Evolutionary conservation across 192 early-diverging fungal species (phyloP), one percentile per base, ranked within the genome.

Genomic region (Entomortierella beljakovae): DNA sequence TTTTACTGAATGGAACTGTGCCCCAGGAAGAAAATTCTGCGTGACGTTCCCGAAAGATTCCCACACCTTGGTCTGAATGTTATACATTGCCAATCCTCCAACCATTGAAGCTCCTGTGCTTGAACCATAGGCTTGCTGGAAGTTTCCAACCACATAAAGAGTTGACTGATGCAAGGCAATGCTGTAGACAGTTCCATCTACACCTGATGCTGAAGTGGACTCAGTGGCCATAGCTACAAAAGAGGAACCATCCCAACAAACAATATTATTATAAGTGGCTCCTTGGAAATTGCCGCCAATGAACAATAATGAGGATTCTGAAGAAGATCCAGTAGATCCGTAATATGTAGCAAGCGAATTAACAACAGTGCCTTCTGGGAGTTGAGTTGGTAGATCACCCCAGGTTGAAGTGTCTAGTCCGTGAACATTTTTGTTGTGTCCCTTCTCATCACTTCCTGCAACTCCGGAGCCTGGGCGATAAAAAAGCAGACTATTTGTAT

Each of bases 231-330:
- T 23, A 15, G 68, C 49, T 16, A 55, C 48, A 46, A 80, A 69
- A 13, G 49, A 33, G 6, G 15, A 55, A 0, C 77, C 82, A 69
- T 86, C 73, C 76, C 90, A 92, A 54, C 72, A 63, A 3, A 88
- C 90, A 63, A 94, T 81, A 64, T 91, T 92, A 37, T 58, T 66
- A 56, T 84, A 90, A 6, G 68, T 79, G 0, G 55, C 37, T 54
- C 75, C 72, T 23, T 71, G 60, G 57, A 94, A 94, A 10, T 76
- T 72, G 20, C 93, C 93, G 40, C 89, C 91, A 26, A 94, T 82
- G 55, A 83, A 81, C 37, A 91, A 62, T 32, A 81, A 20, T 50
- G 48, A 57, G 81, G 63, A 29, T 7, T 58, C 49, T 38, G 37
- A 18, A 25, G 64, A 11, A 22, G 61, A 40, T 40, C 62, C 61